Base-by-base conservation (phyloP, 495 filamentous ascomycete species). In the Neurospora sp. region DNA sequence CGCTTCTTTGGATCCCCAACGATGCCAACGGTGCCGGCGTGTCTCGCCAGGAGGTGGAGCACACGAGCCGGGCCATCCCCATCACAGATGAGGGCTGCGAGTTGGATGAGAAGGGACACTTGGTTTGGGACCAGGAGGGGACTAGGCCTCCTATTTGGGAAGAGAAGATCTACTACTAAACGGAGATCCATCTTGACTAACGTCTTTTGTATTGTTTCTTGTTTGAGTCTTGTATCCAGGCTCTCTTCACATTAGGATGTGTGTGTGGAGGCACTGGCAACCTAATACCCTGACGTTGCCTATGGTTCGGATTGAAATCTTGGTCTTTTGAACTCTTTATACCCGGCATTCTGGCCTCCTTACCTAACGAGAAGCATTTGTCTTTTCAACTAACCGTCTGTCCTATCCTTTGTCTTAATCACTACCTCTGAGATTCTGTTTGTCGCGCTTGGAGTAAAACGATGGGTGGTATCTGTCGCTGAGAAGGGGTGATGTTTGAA, bases 31-130 rank as follows among this genome's bases (percentile, higher is more conserved):
- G 53, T 65, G 83, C 90, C 72, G 94, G 94, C 69, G 86, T 97
- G 48, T 92, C 89, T 53, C 86, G 85, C 79, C 90, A 94, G 81
- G 94, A 97, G 84, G 83, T 94, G 68, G 83, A 83, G 20, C 90
- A 94, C 76, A 92, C 90, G 17, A 82, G 84, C 75, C 87, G 86
- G 73, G 90, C 92, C 48, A 91, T 97, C 68, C 86, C 88, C 4
- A 94, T 93, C 74, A 94, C 91, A 0, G 93, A 98, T 80, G 91
- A 96, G 77, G 93, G 91, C 31, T 92, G 93, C 42, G 89, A 85
- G 74, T 82, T 98, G 68, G 90, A 93, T 77, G 92, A 93, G 79
- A 92, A 96, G 79, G 90, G 91, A 71, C 90, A 89, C 74, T 81
- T 97, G 74, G 81, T 87, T 42, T 96, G 94, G 94, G 89, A 93